These are phyloP conservation scores for Abelmoschus esculentus DNA, from an alignment of 345 rosid species.

Conservation along the genomic window DNA sequence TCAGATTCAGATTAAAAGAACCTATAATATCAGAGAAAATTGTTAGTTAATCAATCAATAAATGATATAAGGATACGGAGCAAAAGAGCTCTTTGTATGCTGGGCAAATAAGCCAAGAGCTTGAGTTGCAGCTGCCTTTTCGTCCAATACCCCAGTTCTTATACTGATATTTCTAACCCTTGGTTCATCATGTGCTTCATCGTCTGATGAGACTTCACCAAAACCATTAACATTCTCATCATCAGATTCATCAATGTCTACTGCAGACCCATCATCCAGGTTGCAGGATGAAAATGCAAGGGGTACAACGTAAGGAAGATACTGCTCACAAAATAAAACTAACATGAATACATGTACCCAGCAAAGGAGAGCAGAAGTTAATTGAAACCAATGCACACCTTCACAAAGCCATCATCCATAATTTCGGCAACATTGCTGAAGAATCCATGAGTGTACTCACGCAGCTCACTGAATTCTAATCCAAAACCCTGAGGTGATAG, in stretches of 20 bases:
- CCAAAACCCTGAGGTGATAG: slow-evolving; percentile 65
- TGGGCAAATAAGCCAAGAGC: slow-evolving; percentile 94
- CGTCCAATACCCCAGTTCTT: slow-evolving; percentile 97
- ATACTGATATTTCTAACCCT: slow-evolving; percentile 90
- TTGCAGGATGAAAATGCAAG: slow-evolving; percentile 86
- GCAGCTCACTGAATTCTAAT: slow-evolving; percentile 88
- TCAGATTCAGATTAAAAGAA: neutral
- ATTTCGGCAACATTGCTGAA: slow-evolving; percentile 97
- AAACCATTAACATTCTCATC: slow-evolving; percentile 76
- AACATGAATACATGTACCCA: slow-evolving; percentile 2
- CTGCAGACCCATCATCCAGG: slow-evolving; percentile 98
- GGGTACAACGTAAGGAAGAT: slow-evolving; percentile 86
- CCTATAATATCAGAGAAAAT: neutral
- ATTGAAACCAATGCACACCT: slow-evolving; percentile 41
- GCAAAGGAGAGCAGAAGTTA: slow-evolving; percentile 9
- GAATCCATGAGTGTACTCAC: slow-evolving; percentile 98
- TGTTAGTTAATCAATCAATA: neutral
- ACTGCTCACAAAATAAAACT: slow-evolving; percentile 45
- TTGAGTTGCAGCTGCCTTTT: slow-evolving; percentile 99
- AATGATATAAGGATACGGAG: slow-evolving; percentile 71
- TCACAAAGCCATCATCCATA: slow-evolving; percentile 72
- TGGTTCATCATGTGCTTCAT: slow-evolving; percentile 96
- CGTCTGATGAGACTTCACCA: slow-evolving; percentile 96
- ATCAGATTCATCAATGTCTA: slow-evolving; percentile 84
- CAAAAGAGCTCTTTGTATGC: slow-evolving; percentile 70